Evolutionary conservation across 2,329 filamentous ascomycete genomes (phyloP), one percentile per base, ranked within the genome.

Genomic region (Arachnomyces sp.): DNA sequence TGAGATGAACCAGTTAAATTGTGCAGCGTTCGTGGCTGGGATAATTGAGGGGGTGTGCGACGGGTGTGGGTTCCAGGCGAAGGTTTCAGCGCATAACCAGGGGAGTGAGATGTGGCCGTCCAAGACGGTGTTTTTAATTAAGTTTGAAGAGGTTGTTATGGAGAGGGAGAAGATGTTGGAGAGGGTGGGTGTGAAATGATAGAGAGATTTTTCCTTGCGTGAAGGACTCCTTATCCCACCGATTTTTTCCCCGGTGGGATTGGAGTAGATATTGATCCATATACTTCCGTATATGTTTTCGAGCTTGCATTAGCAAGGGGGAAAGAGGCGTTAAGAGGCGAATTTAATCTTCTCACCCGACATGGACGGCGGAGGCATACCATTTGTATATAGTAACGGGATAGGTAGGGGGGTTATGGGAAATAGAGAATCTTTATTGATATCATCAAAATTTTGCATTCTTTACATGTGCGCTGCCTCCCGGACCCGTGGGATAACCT

Each of bases 1-100:
- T 56, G 92, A 98, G 67, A 94, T 98, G 86, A 88, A 78, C 65
- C 86, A 92, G 75, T 74, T 98, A 56, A 96, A 95, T 63, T 95
- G 90, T 65, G 92, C 90, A 13, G 92, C 92, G 7, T 98, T 86
- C 59, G 88, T 95, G 14, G 92, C 92, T 1, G 92, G 92, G 13
- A 84, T 98, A 47, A 82, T 98, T 42, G 92, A 98, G 73, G 92
- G 92, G 15, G 82, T 95, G 8, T 95, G 92, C 63, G 92, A 96
- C 65, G 90, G 88, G 7, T 86, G 86, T 31, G 89, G 84, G 5
- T 95, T 95, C 59, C 80, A 84, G 34, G 90, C 87, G 0, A 81
- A 84, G 47, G 92, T 96, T 14, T 92, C 84, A 44, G 90, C 92
- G 51, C 92, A 98, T 61, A 87, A 80, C 46, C 80, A 75, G 21